Conservation (phyloP, 305 asterid species). For the Ilex paraguariensis region DNA sequence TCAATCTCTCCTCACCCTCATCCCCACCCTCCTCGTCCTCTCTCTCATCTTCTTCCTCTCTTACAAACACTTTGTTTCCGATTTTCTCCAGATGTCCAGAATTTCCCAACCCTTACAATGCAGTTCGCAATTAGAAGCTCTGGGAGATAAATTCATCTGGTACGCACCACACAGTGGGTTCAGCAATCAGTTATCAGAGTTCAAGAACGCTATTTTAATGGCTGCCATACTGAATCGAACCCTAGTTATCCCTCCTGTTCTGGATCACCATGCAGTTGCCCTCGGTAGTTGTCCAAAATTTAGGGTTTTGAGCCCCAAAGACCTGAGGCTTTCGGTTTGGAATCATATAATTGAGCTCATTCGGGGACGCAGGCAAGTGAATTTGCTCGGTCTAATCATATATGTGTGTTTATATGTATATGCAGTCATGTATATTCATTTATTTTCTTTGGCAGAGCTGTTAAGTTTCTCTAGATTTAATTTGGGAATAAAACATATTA, state of each 20-base stretch:
- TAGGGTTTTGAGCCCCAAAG: constrained; percentile 74
- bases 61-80: constrained; percentile 34
- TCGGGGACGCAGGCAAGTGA: constrained; percentile 56
- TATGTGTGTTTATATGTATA: too few species aligned
- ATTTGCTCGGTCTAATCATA: not conserved
- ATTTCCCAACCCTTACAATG: constrained; percentile 23
- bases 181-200: constrained; percentile 90
- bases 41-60: constrained; percentile 37
- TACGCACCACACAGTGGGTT: constrained; percentile 97
- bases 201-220: constrained; percentile 71
- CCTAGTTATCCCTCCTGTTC: constrained; percentile 79
- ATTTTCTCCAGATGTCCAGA: constrained; percentile 32
- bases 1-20: too few species aligned
- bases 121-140: constrained; percentile 4
- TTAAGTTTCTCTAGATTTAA: too few species aligned
- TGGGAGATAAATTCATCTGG: constrained; percentile 62
- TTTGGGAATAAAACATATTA: too few species aligned
- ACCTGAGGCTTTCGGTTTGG: constrained; percentile 81
- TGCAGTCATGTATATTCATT: too few species aligned
- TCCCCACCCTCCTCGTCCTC: constrained; percentile 2
- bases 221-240: constrained; percentile 79
- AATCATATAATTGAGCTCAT: constrained; percentile 62
- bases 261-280: constrained; percentile 87
- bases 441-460: too few species aligned
- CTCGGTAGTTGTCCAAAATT: constrained; percentile 96